Percentiles rank a stretch among this genome's conserved stretches.
phyloP scores from a whole-genome alignment of 495 filamentous ascomycete species.

The Penicillium macrosclerotiorum region DNA sequence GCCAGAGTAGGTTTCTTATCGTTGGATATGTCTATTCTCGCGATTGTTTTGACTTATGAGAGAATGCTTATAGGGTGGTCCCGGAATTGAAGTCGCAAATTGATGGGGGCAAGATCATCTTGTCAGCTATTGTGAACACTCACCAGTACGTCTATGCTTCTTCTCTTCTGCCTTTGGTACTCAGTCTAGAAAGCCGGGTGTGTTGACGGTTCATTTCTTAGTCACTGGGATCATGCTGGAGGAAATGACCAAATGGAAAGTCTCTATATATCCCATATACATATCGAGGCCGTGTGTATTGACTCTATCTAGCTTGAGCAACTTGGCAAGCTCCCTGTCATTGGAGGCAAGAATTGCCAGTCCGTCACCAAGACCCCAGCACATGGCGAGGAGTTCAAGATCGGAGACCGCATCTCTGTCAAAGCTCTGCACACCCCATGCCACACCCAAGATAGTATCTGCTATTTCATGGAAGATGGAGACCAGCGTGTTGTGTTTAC shows the following conservation, averaged over 20 bases:
- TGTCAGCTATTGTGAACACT: slow-evolving; percentile 90
- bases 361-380: slow-evolving; percentile 70
- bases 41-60: neutral
- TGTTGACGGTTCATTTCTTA: slow-evolving; percentile 31
- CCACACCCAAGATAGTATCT: slow-evolving; percentile 98
- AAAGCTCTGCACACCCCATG: slow-evolving; percentile 93
- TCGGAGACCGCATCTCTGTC: slow-evolving; percentile 78
- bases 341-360: slow-evolving; percentile 85
- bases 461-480: slow-evolving; percentile 82
- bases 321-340: slow-evolving; percentile 65
- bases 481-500: slow-evolving; percentile 86
- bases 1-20: slow-evolving; percentile 63
- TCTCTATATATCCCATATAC: neutral
- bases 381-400: slow-evolving; percentile 74
- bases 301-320: slow-evolving; percentile 57
- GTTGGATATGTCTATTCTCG: neutral
- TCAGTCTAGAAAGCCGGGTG: neutral
- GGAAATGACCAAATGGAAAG: slow-evolving; percentile 79
- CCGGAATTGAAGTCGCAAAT: slow-evolving; percentile 77
- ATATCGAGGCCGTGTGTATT: neutral
- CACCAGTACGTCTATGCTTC: slow-evolving; percentile 84
- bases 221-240: slow-evolving; percentile 93
- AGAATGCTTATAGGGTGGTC: slow-evolving; percentile 61
- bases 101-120: slow-evolving; percentile 67
- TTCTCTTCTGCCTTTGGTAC: neutral